phyloP scores from a whole-genome alignment of 352 stramenopile species.

The Phytophthora sp. region DNA sequence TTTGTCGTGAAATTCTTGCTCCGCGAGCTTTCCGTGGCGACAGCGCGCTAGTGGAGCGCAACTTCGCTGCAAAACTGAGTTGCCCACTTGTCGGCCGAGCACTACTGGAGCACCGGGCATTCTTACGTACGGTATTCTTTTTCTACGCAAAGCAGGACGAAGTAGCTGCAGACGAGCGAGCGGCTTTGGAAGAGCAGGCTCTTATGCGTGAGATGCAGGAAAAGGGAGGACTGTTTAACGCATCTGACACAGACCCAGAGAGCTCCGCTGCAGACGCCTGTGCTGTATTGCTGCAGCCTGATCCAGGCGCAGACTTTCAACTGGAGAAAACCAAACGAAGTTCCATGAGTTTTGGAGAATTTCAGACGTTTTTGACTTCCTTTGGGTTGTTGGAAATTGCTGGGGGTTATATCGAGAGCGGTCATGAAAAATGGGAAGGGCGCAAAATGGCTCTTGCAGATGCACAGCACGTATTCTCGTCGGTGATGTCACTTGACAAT shows the following conservation, averaged over 20 bases:
- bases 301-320: constrained; percentile 33
- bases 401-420: neutral
- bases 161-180: constrained; percentile 25
- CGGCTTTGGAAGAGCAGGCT: constrained; percentile 18
- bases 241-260: constrained; percentile 2
- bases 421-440: neutral
- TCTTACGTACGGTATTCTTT: constrained; percentile 61
- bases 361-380: constrained; percentile 41
- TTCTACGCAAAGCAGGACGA: constrained; percentile 57
- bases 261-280: neutral
- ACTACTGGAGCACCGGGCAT: constrained; percentile 62
- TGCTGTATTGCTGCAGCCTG: constrained; percentile 5
- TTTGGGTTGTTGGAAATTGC: constrained; percentile 33
- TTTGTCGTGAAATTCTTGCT: constrained; percentile 48
- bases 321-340: constrained; percentile 62
- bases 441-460: constrained; percentile 24
- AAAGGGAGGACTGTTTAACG: neutral
- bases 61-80: constrained; percentile 51
- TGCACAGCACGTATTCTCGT: constrained; percentile 47
- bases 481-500: constrained; percentile 60
- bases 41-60: constrained; percentile 25
- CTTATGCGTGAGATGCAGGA: constrained; percentile 18
- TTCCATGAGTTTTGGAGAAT: constrained; percentile 60
- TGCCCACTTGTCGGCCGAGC: constrained; percentile 47
- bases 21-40: constrained; percentile 22